These are phyloP conservation scores for cucumber (Cucumis sativus) DNA, from an alignment of 306 rosid species.

Conservation along the genomic window Cucumber_9930_V3 NC_026659.2:1236501-1237000, in stretches of 20 bases:
- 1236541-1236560: constrained; percentile 36
- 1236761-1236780: constrained; percentile 36
- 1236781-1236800: constrained; percentile 97
- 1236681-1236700: not conserved
- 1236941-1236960: constrained; percentile 73
- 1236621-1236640: not conserved
- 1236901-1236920: constrained; percentile 51
- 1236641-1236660: not conserved
- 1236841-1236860: constrained; percentile 70
- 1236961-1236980: constrained; percentile 13
- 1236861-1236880: constrained; percentile 58
- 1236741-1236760: not conserved
- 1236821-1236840: constrained; percentile 50
- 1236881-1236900: constrained; percentile 59
- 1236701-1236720: not conserved
- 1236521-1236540: constrained; percentile 57
- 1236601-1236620: too few species aligned
- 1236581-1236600: not conserved
- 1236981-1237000: not conserved
- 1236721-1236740: too few species aligned
- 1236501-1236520: constrained; percentile 83
- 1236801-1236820: constrained; percentile 83
- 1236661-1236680: not conserved
- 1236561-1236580: not conserved
- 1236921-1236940: constrained; percentile 55